Evolutionary conservation across 2,329 filamentous ascomycete genomes (phyloP).

Genomic region (Pseudomassariella vexata): DNA sequence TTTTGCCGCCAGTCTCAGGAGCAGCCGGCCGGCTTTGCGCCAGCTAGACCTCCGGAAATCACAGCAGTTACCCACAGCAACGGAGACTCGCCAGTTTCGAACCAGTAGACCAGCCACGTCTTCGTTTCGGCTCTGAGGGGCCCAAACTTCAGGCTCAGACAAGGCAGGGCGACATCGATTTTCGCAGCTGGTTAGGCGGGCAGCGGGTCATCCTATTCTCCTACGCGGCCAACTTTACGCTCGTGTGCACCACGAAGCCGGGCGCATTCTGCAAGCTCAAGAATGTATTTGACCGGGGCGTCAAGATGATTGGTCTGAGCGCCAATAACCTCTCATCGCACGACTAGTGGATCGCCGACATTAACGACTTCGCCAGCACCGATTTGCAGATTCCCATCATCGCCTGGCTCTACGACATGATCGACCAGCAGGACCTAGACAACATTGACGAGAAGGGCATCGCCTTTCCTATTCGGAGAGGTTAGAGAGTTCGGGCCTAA

Average conservation of each 20-base stretch:
- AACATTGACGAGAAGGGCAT: conserved; percentile 38
- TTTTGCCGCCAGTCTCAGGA: too few relatives aligned
- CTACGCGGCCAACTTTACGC: conserved; percentile 55
- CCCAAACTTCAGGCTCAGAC: conserved; percentile 67
- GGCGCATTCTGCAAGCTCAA: conserved; percentile 59
- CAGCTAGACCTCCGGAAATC: too few relatives aligned
- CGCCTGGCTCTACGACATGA: conserved; percentile 33
- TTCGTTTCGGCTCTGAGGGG: conserved; percentile 29
- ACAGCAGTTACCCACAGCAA: too few relatives aligned
- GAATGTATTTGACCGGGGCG: conserved; percentile 55
- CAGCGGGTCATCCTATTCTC: conserved; percentile 68
- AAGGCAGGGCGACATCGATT: conserved; percentile 61
- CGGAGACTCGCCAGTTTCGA: too few relatives aligned
- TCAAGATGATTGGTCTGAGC: conserved; percentile 56
- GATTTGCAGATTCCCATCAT: conserved; percentile 35
- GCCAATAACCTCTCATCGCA: conserved; percentile 52
- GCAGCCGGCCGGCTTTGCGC: too few relatives aligned
- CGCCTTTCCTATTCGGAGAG: conserved; percentile 60
- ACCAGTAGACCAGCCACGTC: conserved; percentile 10
- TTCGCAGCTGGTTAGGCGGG: conserved; percentile 67
- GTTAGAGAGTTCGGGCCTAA: too few relatives aligned
- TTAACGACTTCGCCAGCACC: conserved; percentile 31
- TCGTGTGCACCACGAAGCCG: conserved; percentile 58
- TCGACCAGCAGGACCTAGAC: conserved; percentile 27
- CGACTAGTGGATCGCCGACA: conserved; percentile 49